Percentiles rank a stretch among this genome's conserved stretches.
phyloP scores from a whole-genome alignment of 331 rosid genomes.

The Rosa hybrid region DNA sequence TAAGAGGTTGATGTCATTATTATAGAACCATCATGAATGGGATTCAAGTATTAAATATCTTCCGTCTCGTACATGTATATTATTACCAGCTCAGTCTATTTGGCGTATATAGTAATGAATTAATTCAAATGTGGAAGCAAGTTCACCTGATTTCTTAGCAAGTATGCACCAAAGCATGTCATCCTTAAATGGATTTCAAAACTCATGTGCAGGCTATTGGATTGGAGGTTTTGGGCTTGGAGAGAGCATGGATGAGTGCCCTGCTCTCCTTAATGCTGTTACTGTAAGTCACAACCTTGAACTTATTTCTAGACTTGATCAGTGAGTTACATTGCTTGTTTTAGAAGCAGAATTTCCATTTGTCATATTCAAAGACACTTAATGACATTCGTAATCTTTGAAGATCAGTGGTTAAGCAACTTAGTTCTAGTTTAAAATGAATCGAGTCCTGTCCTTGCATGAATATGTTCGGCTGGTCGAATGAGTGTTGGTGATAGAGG shows the following conservation, averaged over 20 bases:
- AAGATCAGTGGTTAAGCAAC: neutral
- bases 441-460: neutral
- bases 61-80: neutral
- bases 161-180: neutral
- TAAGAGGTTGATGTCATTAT: neutral
- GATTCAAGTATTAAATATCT: neutral
- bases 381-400: neutral
- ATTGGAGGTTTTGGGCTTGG: conserved; percentile 97
- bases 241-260: conserved; percentile 81
- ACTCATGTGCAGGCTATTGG: conserved; percentile 64
- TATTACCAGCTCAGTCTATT: neutral
- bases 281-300: conserved; percentile 43
- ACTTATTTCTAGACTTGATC: neutral
- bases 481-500: neutral
- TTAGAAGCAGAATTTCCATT: neutral
- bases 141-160: neutral
- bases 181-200: neutral
- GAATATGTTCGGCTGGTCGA: no score
- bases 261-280: conserved; percentile 65
- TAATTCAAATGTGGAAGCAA: neutral
- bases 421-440: neutral
- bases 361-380: neutral
- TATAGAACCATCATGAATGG: neutral
- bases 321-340: neutral
- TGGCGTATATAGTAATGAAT: neutral